Evolutionary conservation across 495 filamentous ascomycete species (phyloP).

Genomic region (Tetracladium marchalianum): DNA sequence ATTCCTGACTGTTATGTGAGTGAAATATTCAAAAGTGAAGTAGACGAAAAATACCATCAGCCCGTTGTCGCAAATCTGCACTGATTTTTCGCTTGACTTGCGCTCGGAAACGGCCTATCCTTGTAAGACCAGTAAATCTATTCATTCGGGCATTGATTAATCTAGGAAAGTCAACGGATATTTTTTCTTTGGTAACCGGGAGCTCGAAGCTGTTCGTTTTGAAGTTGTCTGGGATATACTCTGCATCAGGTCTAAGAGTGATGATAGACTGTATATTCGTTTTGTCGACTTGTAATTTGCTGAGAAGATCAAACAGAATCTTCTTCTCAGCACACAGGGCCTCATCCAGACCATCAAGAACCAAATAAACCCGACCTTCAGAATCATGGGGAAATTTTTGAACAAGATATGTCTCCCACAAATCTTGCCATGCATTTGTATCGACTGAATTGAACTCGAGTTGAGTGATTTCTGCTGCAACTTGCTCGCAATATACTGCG

Average conservation of each 20-base stretch:
- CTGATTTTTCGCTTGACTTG: too few relatives aligned
- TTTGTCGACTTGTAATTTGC: constrained; percentile 1
- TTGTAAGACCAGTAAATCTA: too few relatives aligned
- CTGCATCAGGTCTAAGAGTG: constrained; percentile 1
- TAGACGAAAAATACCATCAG: too few relatives aligned
- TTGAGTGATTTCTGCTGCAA: constrained; percentile 7
- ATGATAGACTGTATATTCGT: constrained; percentile 8
- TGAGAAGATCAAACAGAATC: constrained; percentile 3
- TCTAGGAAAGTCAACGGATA: too few relatives aligned
- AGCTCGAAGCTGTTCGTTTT: too few relatives aligned
- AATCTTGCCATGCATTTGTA: neutral
- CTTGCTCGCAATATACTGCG: constrained; percentile 9
- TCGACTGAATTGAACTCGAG: neutral
- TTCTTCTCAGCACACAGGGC: neutral
- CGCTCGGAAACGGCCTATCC: too few relatives aligned
- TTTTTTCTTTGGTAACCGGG: too few relatives aligned
- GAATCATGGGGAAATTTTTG: neutral
- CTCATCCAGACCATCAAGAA: constrained; percentile 17
- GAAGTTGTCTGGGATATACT: neutral
- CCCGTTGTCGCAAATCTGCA: too few relatives aligned
- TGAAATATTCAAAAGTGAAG: neutral
- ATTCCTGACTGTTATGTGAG: constrained; percentile 7
- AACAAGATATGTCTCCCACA: constrained; percentile 4
- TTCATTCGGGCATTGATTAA: too few relatives aligned
- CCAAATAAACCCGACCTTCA: constrained; percentile 2